Conservation (phyloP, 768 basidiomycete species). For the Epithele typhae region DNA sequence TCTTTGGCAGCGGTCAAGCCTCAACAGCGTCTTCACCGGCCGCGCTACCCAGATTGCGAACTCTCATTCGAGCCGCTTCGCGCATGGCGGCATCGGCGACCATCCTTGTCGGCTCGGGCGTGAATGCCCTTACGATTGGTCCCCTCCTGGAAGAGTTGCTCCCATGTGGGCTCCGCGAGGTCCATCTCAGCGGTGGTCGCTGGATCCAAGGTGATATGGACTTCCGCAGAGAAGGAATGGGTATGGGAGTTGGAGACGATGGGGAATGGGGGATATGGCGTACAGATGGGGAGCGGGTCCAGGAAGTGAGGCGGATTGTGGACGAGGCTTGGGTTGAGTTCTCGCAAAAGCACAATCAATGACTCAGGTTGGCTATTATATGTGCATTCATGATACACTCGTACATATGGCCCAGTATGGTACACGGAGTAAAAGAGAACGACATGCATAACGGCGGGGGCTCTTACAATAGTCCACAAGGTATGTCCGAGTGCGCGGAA, state of each 20-base stretch:
- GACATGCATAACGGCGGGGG: too few relatives aligned
- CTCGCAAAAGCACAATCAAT: background rate
- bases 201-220: conserved; percentile 56
- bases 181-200: conserved; percentile 71
- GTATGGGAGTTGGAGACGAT: conserved; percentile 55
- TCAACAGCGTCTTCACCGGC: conserved; percentile 29
- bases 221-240: conserved; percentile 54
- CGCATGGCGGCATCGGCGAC: conserved; percentile 28
- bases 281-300: conserved; percentile 49
- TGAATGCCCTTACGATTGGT: conserved; percentile 54
- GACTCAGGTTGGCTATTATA: background rate
- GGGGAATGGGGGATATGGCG: conserved; percentile 69
- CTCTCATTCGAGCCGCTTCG: conserved; percentile 15
- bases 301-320: conserved; percentile 45
- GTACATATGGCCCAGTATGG: too few relatives aligned
- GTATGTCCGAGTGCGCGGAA: too few relatives aligned
- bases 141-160: conserved; percentile 45
- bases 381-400: background rate
- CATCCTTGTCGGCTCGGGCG: conserved; percentile 75
- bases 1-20: conserved; percentile 54
- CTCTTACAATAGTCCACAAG: too few relatives aligned
- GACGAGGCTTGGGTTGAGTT: conserved; percentile 29
- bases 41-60: conserved; percentile 17
- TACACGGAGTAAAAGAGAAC: too few relatives aligned
- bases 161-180: conserved; percentile 56